phyloP scores from a whole-genome alignment of 306 rosid genomes.

The Carpinus viminea region DNA sequence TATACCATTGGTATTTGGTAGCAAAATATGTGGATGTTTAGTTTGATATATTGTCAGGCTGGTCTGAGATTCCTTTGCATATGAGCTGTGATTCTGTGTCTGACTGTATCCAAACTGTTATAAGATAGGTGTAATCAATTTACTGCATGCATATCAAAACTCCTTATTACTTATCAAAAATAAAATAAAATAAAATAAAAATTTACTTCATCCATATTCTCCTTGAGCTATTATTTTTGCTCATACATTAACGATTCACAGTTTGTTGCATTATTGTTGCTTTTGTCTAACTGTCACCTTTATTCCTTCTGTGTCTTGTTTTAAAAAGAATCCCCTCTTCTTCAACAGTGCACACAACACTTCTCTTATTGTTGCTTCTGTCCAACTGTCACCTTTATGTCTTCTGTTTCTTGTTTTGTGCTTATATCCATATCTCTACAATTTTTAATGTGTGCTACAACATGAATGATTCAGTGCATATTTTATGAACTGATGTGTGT shows the following conservation, averaged over 20 bases:
- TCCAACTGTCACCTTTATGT: neutral
- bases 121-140: neutral
- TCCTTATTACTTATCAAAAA: too few species aligned
- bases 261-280: neutral
- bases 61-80: neutral
- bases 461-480: neutral
- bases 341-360: too few species aligned
- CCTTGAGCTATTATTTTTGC: neutral
- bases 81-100: neutral
- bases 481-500: neutral
- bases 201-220: constrained; percentile 6
- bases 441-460: neutral
- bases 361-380: neutral
- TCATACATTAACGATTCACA: neutral
- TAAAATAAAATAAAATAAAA: too few species aligned
- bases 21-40: constrained; percentile 5
- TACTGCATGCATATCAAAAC: constrained; percentile 10
- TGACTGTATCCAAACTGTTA: neutral
- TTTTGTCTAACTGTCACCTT: neutral
- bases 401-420: neutral
- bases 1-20: constrained; percentile 29
- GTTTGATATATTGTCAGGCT: neutral
- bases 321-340: too few species aligned
- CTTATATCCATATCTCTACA: neutral
- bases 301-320: neutral